These are phyloP conservation scores for Agrocybe pediades DNA, from an alignment of 768 basidiomycete genomes.

Conservation along the genomic window DNA sequence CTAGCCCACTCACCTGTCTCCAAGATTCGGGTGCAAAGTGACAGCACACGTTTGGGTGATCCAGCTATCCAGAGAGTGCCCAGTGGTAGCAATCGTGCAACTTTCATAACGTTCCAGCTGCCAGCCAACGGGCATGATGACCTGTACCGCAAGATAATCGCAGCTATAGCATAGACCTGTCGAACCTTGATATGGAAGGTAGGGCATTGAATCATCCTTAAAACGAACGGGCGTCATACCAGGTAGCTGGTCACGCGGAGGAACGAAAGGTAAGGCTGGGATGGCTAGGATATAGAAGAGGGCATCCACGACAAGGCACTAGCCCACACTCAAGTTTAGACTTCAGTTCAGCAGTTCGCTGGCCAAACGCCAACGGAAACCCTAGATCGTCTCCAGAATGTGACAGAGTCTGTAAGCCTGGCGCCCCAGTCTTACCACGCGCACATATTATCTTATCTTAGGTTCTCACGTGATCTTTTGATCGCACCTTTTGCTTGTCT, in stretches of 20 bases:
- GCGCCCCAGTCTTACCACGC: no score
- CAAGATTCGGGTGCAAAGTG: slow-evolving; percentile 42
- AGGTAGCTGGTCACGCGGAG: slow-evolving; percentile 44
- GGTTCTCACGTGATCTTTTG: no score
- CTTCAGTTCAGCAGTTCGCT: slow-evolving; percentile 38
- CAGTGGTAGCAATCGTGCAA: slow-evolving; percentile 45
- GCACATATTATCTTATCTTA: no score
- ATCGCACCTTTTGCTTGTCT: no score
- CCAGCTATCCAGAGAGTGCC: slow-evolving; percentile 58
- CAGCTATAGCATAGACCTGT: slow-evolving; percentile 35
- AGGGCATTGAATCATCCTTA: no score
- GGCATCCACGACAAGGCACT: slow-evolving; percentile 42
- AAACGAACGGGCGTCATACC: slow-evolving; percentile 24
- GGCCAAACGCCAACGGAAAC: slow-evolving; percentile 29
- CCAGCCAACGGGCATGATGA: slow-evolving; percentile 34
- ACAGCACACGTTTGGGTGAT: slow-evolving; percentile 51
- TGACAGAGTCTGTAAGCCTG: no score
- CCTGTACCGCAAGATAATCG: slow-evolving; percentile 46
- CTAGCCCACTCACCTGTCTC: slow-evolving; percentile 5
- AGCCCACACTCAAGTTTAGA: slow-evolving; percentile 31
- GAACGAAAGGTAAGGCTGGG: slow-evolving; percentile 44
- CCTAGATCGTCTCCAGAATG: no score
- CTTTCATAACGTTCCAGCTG: slow-evolving; percentile 37
- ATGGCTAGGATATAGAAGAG: slow-evolving; percentile 43
- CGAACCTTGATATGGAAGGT: not conserved